Evolutionary conservation across 1,284 basidiomycete species (phyloP).

Genomic region (Austropuccinia psidii): DNA sequence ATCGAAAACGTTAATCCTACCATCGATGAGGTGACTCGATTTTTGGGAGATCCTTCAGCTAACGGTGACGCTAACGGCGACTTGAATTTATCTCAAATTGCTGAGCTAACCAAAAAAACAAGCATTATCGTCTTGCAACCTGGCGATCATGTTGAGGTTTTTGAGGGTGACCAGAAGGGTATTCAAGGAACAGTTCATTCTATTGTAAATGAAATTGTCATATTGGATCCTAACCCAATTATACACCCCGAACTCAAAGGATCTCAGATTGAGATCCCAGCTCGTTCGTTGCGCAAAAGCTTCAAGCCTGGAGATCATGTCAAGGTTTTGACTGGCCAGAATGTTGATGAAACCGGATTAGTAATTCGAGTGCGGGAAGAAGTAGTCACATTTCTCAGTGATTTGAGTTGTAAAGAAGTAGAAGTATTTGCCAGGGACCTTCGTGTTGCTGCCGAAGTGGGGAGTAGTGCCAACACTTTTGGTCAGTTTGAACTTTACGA

Average conservation of each 20-base stretch:
- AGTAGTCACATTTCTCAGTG: constrained; percentile 92
- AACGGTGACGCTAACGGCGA: constrained; percentile 51
- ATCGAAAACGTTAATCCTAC: constrained; percentile 89
- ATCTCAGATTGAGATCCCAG: constrained; percentile 70
- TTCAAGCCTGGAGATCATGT: constrained; percentile 98
- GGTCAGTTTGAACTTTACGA: constrained; percentile 95
- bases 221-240: constrained; percentile 47
- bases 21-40: constrained; percentile 88
- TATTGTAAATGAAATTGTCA: constrained; percentile 74
- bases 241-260: constrained; percentile 59
- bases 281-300: constrained; percentile 79
- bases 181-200: constrained; percentile 85
- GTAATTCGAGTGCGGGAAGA: constrained; percentile 72
- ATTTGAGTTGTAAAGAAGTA: constrained; percentile 91
- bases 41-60: constrained; percentile 48
- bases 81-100: constrained; percentile 73
- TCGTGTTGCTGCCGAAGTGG: constrained; percentile 92
- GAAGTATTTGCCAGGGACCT: constrained; percentile 96
- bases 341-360: constrained; percentile 88
- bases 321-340: constrained; percentile 93
- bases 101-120: constrained; percentile 76
- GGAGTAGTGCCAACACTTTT: constrained; percentile 74
- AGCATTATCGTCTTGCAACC: constrained; percentile 86
- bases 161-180: constrained; percentile 91
- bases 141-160: constrained; percentile 94